Conservation (phyloP, 208 protist species). For the Trypanosomatidae sp. region DNA sequence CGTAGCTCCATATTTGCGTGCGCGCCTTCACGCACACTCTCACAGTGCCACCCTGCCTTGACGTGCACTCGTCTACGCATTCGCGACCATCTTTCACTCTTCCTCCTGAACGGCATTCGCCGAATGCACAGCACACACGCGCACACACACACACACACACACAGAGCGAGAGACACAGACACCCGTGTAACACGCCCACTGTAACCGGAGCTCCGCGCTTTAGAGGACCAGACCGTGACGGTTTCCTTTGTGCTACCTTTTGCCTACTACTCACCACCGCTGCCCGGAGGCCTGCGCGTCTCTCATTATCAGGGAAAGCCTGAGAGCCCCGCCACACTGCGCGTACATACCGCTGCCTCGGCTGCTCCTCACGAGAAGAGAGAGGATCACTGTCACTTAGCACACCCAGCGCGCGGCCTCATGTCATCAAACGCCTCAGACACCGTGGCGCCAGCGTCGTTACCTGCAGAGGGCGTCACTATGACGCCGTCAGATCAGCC, state of each 20-base stretch:
- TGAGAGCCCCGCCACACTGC: not conserved
- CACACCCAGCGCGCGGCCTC: not conserved
- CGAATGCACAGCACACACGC: not conserved
- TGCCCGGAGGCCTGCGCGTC: not conserved
- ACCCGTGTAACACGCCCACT: not conserved
- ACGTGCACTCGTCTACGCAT: not conserved
- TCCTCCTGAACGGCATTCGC: not conserved
- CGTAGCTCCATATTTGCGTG: not conserved
- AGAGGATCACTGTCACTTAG: not conserved
- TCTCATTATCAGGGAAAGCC: not conserved
- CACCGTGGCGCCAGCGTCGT: not conserved
- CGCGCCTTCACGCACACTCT: not conserved
- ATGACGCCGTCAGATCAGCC: not conserved
- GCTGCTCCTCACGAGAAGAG: not conserved
- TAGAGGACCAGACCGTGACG: not conserved
- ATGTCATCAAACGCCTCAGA: slow-evolving; percentile 3
- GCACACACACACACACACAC: not conserved
- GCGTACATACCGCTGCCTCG: not conserved
- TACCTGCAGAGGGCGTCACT: not conserved
- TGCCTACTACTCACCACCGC: not conserved
- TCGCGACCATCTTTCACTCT: not conserved
- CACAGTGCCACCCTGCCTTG: not conserved
- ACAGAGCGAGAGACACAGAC: not conserved
- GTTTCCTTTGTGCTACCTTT: not conserved
- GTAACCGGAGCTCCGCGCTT: not conserved